Conservation (phyloP, 495 filamentous ascomycete species). For the Penicillium herquei region DNA sequence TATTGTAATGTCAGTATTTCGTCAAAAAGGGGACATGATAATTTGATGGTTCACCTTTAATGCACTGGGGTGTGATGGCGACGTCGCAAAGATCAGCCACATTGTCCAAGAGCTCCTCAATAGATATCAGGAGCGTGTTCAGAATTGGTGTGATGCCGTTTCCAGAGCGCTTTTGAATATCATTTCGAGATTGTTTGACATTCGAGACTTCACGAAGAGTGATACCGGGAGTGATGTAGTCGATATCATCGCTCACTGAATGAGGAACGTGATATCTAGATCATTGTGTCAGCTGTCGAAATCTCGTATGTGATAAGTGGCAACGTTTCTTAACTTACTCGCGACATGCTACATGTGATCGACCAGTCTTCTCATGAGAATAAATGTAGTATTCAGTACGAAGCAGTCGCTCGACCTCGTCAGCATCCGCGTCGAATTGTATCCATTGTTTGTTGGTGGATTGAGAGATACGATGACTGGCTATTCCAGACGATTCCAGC, state of each 20-base stretch:
- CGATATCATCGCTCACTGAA: conserved; percentile 49
- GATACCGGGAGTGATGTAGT: conserved; percentile 56
- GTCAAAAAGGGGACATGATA: not conserved
- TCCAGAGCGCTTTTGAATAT: conserved; percentile 13
- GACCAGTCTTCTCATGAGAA: conserved; percentile 44
- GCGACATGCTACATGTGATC: conserved; percentile 48
- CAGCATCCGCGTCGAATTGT: conserved; percentile 49
- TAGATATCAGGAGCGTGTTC: conserved; percentile 37
- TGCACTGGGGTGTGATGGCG: conserved; percentile 33
- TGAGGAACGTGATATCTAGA: conserved; percentile 50
- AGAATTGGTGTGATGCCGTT: conserved; percentile 18
- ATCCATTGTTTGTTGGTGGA: conserved; percentile 54
- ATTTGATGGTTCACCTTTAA: conserved; percentile 20
- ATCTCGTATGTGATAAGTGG: not conserved
- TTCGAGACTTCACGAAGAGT: conserved; percentile 25
- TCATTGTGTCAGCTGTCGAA: conserved; percentile 3
- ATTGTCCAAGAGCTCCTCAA: conserved; percentile 16
- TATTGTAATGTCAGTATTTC: conserved; percentile 3
- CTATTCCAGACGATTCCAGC: conserved; percentile 50
- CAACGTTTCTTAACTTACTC: conserved; percentile 18
- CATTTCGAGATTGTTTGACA: not conserved
- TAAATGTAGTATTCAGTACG: conserved; percentile 59
- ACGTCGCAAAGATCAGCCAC: conserved; percentile 23
- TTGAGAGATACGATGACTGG: conserved; percentile 39
- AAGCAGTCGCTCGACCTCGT: conserved; percentile 55